Evolutionary conservation across 306 rosid genomes (phyloP).

Genomic region (Neltuma alba): DNA sequence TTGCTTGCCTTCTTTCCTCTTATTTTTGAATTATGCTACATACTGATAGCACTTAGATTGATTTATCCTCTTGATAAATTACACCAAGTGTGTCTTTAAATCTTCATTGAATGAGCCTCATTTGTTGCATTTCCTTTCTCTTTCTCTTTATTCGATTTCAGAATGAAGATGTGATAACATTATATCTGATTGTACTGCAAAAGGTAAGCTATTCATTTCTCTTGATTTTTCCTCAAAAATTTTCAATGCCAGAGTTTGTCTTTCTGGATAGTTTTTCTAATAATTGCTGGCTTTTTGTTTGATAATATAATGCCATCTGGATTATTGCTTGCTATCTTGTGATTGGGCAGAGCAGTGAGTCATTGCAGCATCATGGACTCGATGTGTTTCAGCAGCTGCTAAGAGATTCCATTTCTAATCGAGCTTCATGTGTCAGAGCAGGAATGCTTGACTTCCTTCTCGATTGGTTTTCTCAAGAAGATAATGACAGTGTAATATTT

Average conservation of each 20-base stretch:
- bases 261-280: slow-evolving; percentile 15
- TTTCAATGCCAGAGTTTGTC: not conserved
- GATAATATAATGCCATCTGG: slow-evolving; percentile 41
- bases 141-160: slow-evolving; percentile 42
- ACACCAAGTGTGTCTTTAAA: slow-evolving; percentile 18
- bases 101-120: slow-evolving; percentile 29
- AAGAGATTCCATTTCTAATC: slow-evolving; percentile 87
- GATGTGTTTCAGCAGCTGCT: slow-evolving; percentile 76
- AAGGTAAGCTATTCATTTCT: slow-evolving; percentile 71
- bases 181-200: slow-evolving; percentile 77
- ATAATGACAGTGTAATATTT: slow-evolving; percentile 65
- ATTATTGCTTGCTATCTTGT: slow-evolving; percentile 58
- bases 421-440: slow-evolving; percentile 96
- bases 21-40: slow-evolving; percentile 25
- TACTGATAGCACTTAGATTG: slow-evolving; percentile 19
- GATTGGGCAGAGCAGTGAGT: slow-evolving; percentile 99
- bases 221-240: slow-evolving; percentile 30
- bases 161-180: slow-evolving; percentile 91
- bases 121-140: slow-evolving; percentile 33
- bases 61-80: slow-evolving; percentile 26
- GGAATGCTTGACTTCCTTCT: slow-evolving; percentile 97
- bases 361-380: slow-evolving; percentile 78
- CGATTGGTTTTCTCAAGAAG: slow-evolving; percentile 91
- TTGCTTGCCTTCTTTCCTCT: slow-evolving; percentile 27
- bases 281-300: slow-evolving; percentile 18